Base-by-base conservation (phyloP, 306 rosid genomes). In the Ochetophila trinervis region DNA sequence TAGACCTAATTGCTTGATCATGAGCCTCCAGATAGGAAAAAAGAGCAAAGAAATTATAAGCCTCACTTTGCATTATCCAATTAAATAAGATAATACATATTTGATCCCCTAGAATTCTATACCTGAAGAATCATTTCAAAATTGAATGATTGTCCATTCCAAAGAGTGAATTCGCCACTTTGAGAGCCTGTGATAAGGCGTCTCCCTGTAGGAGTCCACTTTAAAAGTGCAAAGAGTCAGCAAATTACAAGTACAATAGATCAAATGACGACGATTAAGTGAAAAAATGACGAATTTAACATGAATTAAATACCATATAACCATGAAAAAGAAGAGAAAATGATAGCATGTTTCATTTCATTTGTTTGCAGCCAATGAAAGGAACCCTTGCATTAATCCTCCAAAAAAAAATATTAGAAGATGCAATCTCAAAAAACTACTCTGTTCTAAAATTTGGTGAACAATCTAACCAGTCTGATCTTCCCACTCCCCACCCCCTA, bases 71-170 rank as follows among this genome's bases (percentile, higher is more conserved):
- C 51, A 18, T 32, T 53, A 19, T 42, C 54, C 11, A 40, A 27
- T 13, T 40, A 5, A 6, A 23, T 27, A 48, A 36, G 52, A 5
- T 19, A 37, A 24, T 22, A 15, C 60, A 34, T 11, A 55, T 27
- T 18, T 10, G 44, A 21, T 22, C 19, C 12, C 48, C 30, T 27
- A 53, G 0, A 34, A 48, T 18, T 51, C 59, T 14, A 48, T 79
- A 93, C 99, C 97, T 90, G 99, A 88, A 93, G 97, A 75, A 93
- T 93, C 97, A 93, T 87, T 82, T 93, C 99, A 69, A 93, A 93
- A 82, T 93, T 93, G 84, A 93, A 93, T 53, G 99, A 90, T 62
- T 90, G 99, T 12, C 99, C 99, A 86, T 93, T 93, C 99, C 97
- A 93, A 69, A 93, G 91, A 69, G 99, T 93, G 75, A 93, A 93